Evolutionary conservation across 2,329 filamentous ascomycete genomes (phyloP), one percentile per base, ranked within the genome.

Genomic region (Colletotrichum destructivum): DNA sequence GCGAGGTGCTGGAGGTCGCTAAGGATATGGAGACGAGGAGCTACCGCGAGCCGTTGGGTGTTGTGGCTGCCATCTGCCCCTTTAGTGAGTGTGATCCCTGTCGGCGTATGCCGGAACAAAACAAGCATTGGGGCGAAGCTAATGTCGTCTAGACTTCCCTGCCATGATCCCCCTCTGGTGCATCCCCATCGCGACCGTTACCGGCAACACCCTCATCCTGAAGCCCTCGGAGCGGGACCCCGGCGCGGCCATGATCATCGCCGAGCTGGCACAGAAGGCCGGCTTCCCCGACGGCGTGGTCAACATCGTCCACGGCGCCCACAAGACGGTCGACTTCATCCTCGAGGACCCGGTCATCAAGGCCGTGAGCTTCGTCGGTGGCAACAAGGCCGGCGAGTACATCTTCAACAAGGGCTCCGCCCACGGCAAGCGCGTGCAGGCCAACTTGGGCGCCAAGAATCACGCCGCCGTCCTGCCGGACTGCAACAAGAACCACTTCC

Each of bases 161-260:
- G 94, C 94, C 77, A 97, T 97, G 94, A 96, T 97, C 81, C 94
- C 94, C 4, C 88, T 97, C n/a, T 97, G 94, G 94, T 94, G 90
- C 73, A 95, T 97, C 73, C 94, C 94, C 49, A 93, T 96, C 76
- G 94, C 94, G 57, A 94, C 93, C 54, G 89, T 95, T 38, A 94
- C 93, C 21, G 94, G 94, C 63, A 97, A 97, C 86, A 95, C 93
- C 16, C 86, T 95, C 70, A 90, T 97, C 76, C 86, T 97, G 76
- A 97, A 97, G 88, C 94, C 94, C 12, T 96, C 94, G 1, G 94
- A 97, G 85, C 90, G 94, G 70, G 94, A 96, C 78, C 94, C 94
- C 11, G 94, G 94, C 72, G 93, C 93, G 12, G 91, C 92, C 78
- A 95, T 96, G 92, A 96, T 96, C 78, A 87, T 96, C 42, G 93